A percentile compares a stretch with the other conserved stretches of the same genome.
Evolutionary conservation across 208 protist species (phyloP).

Genomic region (Crithidia sp.): DNA sequence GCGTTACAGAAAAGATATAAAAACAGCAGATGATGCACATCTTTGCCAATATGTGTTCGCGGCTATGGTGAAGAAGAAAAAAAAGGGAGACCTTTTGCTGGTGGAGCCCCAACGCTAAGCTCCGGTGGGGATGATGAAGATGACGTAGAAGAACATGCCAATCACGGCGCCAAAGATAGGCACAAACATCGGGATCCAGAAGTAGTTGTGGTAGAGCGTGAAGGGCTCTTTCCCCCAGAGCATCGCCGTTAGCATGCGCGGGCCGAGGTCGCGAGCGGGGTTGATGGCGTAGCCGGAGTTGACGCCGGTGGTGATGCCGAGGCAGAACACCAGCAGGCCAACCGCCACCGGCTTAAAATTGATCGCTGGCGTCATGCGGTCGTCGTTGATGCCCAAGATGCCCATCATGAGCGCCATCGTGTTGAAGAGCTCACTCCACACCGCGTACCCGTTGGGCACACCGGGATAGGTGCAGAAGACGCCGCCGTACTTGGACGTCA

Average conservation of each 20-base stretch:
- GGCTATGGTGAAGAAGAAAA: background rate
- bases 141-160: constrained; percentile 49
- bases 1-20: background rate
- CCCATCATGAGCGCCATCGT: constrained; percentile 50
- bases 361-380: constrained; percentile 42
- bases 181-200: constrained; percentile 45
- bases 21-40: background rate
- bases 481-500: constrained; percentile 33
- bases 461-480: constrained; percentile 61
- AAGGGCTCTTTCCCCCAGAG: constrained; percentile 44
- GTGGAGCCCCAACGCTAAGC: background rate
- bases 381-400: constrained; percentile 50
- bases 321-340: constrained; percentile 42
- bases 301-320: constrained; percentile 45
- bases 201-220: constrained; percentile 49
- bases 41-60: no score
- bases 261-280: constrained; percentile 54
- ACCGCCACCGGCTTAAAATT: constrained; percentile 55
- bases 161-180: constrained; percentile 39
- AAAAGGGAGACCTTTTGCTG: background rate
- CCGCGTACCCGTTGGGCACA: constrained; percentile 30
- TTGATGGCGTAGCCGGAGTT: constrained; percentile 60
- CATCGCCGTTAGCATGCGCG: constrained; percentile 45
- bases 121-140: constrained; percentile 39
- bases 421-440: constrained; percentile 51